These are phyloP conservation scores for Myxozyma melibiosi DNA, from an alignment of 805 yeast genomes.

Conservation along the genomic window DNA sequence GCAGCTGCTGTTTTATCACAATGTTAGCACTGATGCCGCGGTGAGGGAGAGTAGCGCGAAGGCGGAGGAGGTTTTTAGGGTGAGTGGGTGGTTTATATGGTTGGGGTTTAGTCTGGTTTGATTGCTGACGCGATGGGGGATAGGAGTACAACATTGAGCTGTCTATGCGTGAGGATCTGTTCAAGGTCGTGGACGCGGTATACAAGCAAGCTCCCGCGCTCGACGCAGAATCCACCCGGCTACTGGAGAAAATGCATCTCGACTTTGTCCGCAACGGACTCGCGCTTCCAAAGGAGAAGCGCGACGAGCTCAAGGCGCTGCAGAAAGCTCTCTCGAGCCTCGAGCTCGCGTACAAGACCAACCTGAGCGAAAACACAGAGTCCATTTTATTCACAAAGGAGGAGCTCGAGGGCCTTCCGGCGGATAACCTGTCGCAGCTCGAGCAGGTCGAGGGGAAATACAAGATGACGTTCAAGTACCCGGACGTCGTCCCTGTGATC, in stretches of 20 bases:
- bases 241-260: conserved; percentile 57
- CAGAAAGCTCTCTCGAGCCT: conserved; percentile 60
- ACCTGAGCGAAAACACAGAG: conserved; percentile 52
- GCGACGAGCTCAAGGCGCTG: conserved; percentile 60
- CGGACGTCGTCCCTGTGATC: conserved; percentile 76
- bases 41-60: conserved; percentile 70
- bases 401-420: conserved; percentile 75
- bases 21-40: conserved; percentile 65
- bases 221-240: conserved; percentile 59
- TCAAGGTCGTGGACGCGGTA: conserved; percentile 57
- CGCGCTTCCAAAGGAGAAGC: conserved; percentile 55
- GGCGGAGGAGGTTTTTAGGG: conserved; percentile 52
- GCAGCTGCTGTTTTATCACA: conserved; percentile 68
- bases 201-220: conserved; percentile 44
- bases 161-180: conserved; percentile 67
- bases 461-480: conserved; percentile 79
- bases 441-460: conserved; percentile 51
- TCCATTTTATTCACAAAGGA: conserved; percentile 60
- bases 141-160: conserved; percentile 64
- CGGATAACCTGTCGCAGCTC: conserved; percentile 60
- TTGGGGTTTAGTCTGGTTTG: conserved; percentile 26
- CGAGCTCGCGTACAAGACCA: conserved; percentile 60
- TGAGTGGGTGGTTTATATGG: background rate
- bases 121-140: no score
- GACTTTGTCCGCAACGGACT: conserved; percentile 71